Conservation (phyloP, 805 yeast genomes). For the Phaffomyces opuntiae region DNA sequence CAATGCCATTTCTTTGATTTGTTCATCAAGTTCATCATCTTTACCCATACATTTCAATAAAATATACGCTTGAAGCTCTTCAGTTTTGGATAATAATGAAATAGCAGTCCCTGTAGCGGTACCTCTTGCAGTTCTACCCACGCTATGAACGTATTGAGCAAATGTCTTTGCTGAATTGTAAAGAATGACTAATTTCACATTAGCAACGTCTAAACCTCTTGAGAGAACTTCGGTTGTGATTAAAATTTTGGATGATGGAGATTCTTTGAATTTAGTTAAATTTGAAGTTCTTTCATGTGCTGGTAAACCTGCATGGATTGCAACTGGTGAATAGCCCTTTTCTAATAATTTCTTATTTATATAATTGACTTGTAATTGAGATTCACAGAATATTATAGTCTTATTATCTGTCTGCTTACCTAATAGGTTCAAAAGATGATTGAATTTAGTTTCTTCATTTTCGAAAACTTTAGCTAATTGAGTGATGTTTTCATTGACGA, state of each 20-base stretch:
- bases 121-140: slow-evolving; percentile 95
- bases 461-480: slow-evolving; percentile 63
- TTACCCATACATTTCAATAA: slow-evolving; percentile 37
- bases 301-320: slow-evolving; percentile 90
- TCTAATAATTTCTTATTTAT: slow-evolving; percentile 46
- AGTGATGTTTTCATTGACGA: slow-evolving; percentile 72
- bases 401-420: slow-evolving; percentile 41
- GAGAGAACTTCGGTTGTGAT: slow-evolving; percentile 95
- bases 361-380: slow-evolving; percentile 80
- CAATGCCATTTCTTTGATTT: slow-evolving; percentile 43
- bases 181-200: slow-evolving; percentile 72
- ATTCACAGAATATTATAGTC: slow-evolving; percentile 76
- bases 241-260: slow-evolving; percentile 44
- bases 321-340: slow-evolving; percentile 50
- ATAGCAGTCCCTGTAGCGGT: slow-evolving; percentile 63
- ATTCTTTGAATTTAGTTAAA: slow-evolving; percentile 55
- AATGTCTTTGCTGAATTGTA: slow-evolving; percentile 78
- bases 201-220: slow-evolving; percentile 90
- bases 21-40: slow-evolving; percentile 45
- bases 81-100: slow-evolving; percentile 59
- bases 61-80: slow-evolving; percentile 61
- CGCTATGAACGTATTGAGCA: slow-evolving; percentile 95
- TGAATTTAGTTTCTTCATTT: slow-evolving; percentile 49
- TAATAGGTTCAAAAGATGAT: slow-evolving; percentile 46
- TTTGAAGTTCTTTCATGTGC: slow-evolving; percentile 76